Evolutionary conservation across 2,329 filamentous ascomycete genomes (phyloP).

Genomic region (Zymoseptoria crescenta): DNA sequence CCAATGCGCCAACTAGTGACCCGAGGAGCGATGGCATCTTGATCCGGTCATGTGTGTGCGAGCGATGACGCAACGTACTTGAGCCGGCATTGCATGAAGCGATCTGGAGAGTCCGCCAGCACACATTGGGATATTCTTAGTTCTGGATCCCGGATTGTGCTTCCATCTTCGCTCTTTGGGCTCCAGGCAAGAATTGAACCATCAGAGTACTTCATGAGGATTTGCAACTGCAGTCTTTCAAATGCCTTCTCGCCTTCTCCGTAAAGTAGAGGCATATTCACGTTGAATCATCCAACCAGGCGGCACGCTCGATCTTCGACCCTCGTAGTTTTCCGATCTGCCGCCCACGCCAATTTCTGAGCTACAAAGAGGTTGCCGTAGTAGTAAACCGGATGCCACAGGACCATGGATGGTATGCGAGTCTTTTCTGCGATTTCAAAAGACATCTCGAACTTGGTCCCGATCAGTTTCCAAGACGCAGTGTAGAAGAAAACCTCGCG

Average conservation of each 20-base stretch:
- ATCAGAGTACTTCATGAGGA: slow-evolving; percentile 19
- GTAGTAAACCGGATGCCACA: background rate
- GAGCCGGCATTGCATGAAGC: too few relatives aligned
- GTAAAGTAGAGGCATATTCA: slow-evolving; percentile 39
- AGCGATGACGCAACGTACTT: too few relatives aligned
- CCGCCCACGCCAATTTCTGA: slow-evolving; percentile 6
- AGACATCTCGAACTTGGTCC: background rate
- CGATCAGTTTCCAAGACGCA: slow-evolving; percentile 13
- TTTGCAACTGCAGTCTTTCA: slow-evolving; percentile 20
- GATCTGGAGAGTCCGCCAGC: too few relatives aligned
- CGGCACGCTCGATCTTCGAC: slow-evolving; percentile 38
- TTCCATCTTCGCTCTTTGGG: too few relatives aligned
- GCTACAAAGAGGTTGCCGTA: slow-evolving; percentile 1
- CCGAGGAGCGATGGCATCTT: background rate
- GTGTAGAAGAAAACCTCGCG: slow-evolving; percentile 8
- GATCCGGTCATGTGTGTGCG: background rate
- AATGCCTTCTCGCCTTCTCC: slow-evolving; percentile 27
- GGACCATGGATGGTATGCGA: background rate
- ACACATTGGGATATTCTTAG: too few relatives aligned
- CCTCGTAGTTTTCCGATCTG: slow-evolving; percentile 7
- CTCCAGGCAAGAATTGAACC: slow-evolving; percentile 18
- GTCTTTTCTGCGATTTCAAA: background rate
- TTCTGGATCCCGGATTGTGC: too few relatives aligned
- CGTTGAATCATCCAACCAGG: slow-evolving; percentile 37
- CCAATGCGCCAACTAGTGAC: too few relatives aligned